phyloP scores from a whole-genome alignment of 148 eudicot species.

The Nepenthes gracilis region DNA sequence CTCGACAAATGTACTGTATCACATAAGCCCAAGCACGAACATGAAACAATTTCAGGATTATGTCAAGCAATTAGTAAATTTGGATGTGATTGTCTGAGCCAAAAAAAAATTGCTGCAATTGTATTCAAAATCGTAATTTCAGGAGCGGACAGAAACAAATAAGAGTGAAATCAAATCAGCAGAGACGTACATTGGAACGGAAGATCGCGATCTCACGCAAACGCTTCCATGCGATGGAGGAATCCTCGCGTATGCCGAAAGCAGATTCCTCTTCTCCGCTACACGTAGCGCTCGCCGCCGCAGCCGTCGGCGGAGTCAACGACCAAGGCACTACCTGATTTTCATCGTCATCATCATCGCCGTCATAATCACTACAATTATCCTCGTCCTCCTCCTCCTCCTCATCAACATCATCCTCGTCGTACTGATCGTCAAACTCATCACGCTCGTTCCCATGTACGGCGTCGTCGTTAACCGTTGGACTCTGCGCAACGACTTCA shows the following conservation, averaged over 20 bases:
- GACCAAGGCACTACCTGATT: constrained; percentile 33
- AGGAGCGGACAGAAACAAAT: background rate
- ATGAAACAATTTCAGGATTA: too few relatives aligned
- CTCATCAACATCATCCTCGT: background rate
- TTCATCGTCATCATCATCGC: constrained; percentile 16
- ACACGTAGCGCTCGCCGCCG: background rate
- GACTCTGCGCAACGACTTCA: background rate
- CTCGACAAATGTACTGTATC: too few relatives aligned
- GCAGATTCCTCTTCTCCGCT: background rate
- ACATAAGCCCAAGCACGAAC: too few relatives aligned
- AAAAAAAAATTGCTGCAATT: too few relatives aligned
- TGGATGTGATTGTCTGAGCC: too few relatives aligned
- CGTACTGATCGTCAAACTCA: background rate
- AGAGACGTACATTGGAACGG: background rate
- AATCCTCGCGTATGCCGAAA: background rate
- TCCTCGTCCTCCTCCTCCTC: constrained; percentile 8
- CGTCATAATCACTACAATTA: background rate
- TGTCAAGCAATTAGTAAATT: too few relatives aligned
- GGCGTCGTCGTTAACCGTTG: background rate
- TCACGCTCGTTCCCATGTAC: background rate
- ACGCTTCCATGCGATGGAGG: constrained; percentile 7
- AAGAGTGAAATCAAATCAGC: background rate
- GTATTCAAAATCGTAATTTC: too few relatives aligned
- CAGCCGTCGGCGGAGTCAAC: background rate
- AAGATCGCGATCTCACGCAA: constrained; percentile 1